These are phyloP conservation scores for Thuja plicata DNA, from an alignment of 83 land plant species.

Conservation along the genomic window DNA sequence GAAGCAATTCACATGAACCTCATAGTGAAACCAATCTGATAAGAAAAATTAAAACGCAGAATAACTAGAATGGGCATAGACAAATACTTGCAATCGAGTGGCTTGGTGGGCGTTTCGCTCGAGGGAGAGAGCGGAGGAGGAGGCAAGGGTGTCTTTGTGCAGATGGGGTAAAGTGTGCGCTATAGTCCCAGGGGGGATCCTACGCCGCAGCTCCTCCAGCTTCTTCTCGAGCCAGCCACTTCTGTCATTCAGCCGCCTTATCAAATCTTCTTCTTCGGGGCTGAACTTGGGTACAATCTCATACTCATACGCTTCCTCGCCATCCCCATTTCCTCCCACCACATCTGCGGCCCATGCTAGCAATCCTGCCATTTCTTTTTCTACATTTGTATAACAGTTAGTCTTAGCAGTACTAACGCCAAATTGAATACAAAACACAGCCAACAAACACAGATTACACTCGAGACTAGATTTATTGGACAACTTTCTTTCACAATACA, in stretches of 20 bases:
- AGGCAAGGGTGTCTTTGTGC: conserved; percentile 32
- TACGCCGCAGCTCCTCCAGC: conserved; percentile 31
- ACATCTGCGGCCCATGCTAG: conserved; percentile 53
- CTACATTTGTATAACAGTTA: neutral
- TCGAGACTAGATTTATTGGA: neutral
- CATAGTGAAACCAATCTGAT: no score
- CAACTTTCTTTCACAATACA: no score
- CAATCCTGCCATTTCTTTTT: conserved; percentile 32
- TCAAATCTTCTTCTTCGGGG: conserved; percentile 25
- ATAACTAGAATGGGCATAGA: neutral
- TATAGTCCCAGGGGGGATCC: conserved; percentile 21
- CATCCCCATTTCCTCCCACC: conserved; percentile 35
- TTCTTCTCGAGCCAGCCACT: conserved; percentile 26
- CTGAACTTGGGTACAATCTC: conserved; percentile 19
- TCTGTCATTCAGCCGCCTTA: conserved; percentile 22
- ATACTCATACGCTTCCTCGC: conserved; percentile 17
- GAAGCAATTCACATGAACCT: neutral
- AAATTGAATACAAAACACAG: neutral
- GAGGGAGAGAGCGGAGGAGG: conserved; percentile 35
- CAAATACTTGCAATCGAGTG: conserved; percentile 27
- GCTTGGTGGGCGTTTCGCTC: conserved; percentile 41
- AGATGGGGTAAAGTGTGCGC: conserved; percentile 36
- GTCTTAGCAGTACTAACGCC: neutral
- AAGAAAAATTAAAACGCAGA: no score
- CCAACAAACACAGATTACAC: neutral